These are phyloP conservation scores for Penicillium angulare DNA, from an alignment of 495 filamentous ascomycete species.

Conservation along the genomic window DNA sequence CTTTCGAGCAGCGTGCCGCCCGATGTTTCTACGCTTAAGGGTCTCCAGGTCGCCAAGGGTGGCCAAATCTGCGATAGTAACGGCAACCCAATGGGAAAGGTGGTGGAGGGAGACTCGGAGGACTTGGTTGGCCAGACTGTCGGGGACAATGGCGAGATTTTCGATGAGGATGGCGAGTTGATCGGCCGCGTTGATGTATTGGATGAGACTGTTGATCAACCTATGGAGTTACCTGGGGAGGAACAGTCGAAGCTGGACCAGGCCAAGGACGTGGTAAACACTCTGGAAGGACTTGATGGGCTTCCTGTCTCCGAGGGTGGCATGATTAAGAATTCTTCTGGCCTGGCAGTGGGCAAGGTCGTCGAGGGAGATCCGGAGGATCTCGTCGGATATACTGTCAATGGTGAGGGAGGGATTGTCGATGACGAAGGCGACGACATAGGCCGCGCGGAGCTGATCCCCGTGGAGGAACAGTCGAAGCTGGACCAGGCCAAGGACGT, in stretches of 20 bases:
- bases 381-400: conserved; percentile 56
- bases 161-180: conserved; percentile 50
- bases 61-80: conserved; percentile 39
- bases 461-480: conserved; percentile 30
- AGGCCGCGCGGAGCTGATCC: conserved; percentile 53
- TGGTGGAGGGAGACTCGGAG: conserved; percentile 43
- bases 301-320: conserved; percentile 57
- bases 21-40: conserved; percentile 65
- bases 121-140: conserved; percentile 48
- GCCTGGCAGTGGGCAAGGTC: conserved; percentile 55
- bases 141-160: conserved; percentile 53
- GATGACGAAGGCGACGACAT: conserved; percentile 65
- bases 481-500: conserved; percentile 14
- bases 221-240: conserved; percentile 15
- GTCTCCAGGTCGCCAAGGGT: conserved; percentile 56
- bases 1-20: conserved; percentile 28
- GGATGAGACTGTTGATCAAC: conserved; percentile 32
- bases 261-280: conserved; percentile 18
- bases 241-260: conserved; percentile 18
- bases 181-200: conserved; percentile 46
- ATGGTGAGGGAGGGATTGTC: conserved; percentile 64
- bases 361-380: conserved; percentile 61
- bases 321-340: conserved; percentile 52
- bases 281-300: conserved; percentile 49
- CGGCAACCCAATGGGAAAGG: conserved; percentile 37